Conservation (phyloP, 257 asterid genomes). For the Jacaranda copaia region DNA sequence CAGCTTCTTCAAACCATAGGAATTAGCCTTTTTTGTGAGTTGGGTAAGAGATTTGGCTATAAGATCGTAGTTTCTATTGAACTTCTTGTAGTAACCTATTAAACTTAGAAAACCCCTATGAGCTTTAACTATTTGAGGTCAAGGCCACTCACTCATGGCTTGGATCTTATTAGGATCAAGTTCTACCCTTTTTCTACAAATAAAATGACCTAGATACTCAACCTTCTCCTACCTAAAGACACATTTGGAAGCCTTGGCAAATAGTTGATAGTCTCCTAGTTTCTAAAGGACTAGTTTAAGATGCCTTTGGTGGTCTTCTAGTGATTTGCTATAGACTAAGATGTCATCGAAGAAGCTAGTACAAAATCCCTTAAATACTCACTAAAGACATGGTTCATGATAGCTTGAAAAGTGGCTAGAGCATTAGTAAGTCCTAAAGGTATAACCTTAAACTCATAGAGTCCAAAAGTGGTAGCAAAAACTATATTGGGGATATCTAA, state of each 20-base stretch:
- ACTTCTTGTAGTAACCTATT: neutral
- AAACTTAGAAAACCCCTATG: neutral
- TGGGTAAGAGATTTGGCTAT: neutral
- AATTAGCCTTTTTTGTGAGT: neutral
- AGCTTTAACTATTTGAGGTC: neutral
- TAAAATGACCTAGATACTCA: neutral
- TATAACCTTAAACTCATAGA: too few relatives aligned
- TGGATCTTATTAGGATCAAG: too few relatives aligned
- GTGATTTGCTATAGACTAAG: neutral
- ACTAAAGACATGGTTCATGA: too few relatives aligned
- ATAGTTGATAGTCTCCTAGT: too few relatives aligned
- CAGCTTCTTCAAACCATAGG: too few relatives aligned
- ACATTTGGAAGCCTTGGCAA: neutral
- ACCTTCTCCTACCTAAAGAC: neutral
- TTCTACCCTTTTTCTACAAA: neutral
- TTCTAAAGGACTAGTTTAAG: too few relatives aligned
- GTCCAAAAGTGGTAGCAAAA: too few relatives aligned
- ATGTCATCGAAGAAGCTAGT: neutral
- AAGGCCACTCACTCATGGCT: neutral
- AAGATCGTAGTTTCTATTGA: neutral
- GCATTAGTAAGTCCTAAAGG: too few relatives aligned
- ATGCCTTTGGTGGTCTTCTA: too few relatives aligned
- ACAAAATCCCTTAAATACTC: too few relatives aligned
- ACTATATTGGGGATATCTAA: too few relatives aligned
- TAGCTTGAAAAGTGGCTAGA: too few relatives aligned